Percentiles rank a stretch among this genome's conserved stretches.
Evolutionary conservation across 441 rosid genomes (phyloP).

Genomic region (Melastoma candidum): DNA sequence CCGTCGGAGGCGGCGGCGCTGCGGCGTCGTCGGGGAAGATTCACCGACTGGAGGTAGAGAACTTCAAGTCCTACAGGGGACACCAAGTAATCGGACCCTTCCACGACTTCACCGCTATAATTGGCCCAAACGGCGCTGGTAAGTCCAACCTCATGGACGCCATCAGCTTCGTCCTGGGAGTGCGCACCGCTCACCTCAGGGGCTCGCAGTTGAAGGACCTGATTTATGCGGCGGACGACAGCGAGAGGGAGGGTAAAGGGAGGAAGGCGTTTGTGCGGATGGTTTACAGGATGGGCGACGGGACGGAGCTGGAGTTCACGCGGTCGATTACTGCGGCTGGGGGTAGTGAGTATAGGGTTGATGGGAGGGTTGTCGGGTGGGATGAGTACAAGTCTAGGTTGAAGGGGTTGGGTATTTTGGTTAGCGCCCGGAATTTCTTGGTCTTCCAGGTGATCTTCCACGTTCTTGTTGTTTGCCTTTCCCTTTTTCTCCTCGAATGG

Average conservation of each 20-base stretch:
- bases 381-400: conserved; percentile 81
- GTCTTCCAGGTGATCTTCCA: conserved; percentile 74
- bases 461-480: background rate
- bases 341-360: conserved; percentile 84
- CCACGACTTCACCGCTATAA: conserved; percentile 94
- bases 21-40: conserved; percentile 61
- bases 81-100: conserved; percentile 79
- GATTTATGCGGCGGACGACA: conserved; percentile 90
- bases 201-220: conserved; percentile 96
- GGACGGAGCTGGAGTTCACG: conserved; percentile 74
- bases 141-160: conserved; percentile 99
- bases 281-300: conserved; percentile 63
- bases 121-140: conserved; percentile 98
- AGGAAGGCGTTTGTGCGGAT: conserved; percentile 79
- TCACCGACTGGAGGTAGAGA: conserved; percentile 72
- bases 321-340: conserved; percentile 70
- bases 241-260: conserved; percentile 88
- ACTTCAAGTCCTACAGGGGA: conserved; percentile 98
- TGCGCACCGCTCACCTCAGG: conserved; percentile 93
- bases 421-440: conserved; percentile 93
- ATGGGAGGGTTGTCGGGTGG: conserved; percentile 70
- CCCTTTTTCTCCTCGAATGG: background rate
- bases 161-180: conserved; percentile 97
- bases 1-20: conserved; percentile 17
- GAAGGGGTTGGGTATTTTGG: conserved; percentile 82